A percentile compares a stretch with the other conserved stretches of the same genome.
Conservation (phyloP, 176 grass and related monocot genomes). For the Cenchrus fungigraminus region DNA sequence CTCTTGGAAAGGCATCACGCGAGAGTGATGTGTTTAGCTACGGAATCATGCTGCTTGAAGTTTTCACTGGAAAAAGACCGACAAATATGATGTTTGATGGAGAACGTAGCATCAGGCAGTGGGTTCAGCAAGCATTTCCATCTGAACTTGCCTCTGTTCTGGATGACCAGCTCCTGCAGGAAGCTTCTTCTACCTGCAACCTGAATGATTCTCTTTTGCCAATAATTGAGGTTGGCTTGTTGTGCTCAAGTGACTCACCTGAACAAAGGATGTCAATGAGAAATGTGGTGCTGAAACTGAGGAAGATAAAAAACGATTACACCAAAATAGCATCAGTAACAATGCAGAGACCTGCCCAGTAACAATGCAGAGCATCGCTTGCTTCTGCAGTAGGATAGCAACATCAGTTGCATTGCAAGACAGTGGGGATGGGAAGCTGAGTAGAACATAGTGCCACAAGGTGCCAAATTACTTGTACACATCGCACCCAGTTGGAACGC, state of each 20-base stretch:
- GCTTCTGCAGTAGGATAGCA: not conserved
- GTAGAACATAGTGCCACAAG: too few relatives aligned
- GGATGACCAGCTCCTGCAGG: not conserved
- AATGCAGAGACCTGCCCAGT: not conserved
- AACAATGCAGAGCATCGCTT: too few relatives aligned
- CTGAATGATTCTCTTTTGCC: not conserved
- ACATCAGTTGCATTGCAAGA: not conserved
- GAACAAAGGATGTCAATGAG: not conserved
- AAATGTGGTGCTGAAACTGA: not conserved
- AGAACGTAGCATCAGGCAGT: not conserved
- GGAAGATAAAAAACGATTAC: not conserved
- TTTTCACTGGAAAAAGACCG: not conserved
- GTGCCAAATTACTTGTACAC: constrained; percentile 24
- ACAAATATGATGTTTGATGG: not conserved
- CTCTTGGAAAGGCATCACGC: not conserved
- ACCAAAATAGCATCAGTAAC: not conserved
- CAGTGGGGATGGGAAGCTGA: not conserved
- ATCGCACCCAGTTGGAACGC: constrained; percentile 21
- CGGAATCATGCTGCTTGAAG: not conserved
- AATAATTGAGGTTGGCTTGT: not conserved
- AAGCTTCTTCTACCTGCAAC: not conserved
- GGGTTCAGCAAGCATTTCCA: not conserved
- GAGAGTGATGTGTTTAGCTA: not conserved
- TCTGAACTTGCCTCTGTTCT: not conserved
- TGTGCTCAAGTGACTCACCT: not conserved